Base-by-base conservation (phyloP, 768 basidiomycete genomes). In the Ramaria sp. region DNA sequence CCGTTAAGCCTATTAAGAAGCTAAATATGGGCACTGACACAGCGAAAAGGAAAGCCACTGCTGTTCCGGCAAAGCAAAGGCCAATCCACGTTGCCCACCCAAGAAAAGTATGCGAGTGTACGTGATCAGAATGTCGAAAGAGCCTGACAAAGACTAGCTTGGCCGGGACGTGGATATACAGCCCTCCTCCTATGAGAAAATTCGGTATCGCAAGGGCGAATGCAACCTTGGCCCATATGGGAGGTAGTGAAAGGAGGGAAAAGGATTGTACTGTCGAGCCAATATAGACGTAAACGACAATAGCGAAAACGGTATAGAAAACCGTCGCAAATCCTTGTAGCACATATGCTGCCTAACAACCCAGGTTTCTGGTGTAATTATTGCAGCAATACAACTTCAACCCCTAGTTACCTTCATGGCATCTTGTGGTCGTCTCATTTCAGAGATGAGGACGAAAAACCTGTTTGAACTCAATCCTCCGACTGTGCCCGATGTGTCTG, bases 401-500 rank as follows among this genome's bases (percentile, higher is more conserved):
- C 24, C 5, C 16, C 15, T 34, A 24, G 55, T 50, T 53, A 77
- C 77, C 70, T 79, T 79, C 74, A 78, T 79, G 5, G 77, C 76
- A 58, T 79, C 77, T 57, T 72, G 61, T 1, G 78, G 77, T 25
- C 59, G 61, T 20, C 63, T 65, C 78, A 79, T 78, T 60, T 80
- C 78, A 13, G 78, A 78, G 28, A 78, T 77, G n/a, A 78, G 61
- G 38, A 79, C 73, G 58, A 79, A 79, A 61, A 79, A 78, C 73
- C 76, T 77, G 39, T 25, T 28, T n/a, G 1, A 47, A n/a, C 36
- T 41, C 59, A 56, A 48, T 12, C 36, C 34, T 25, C n/a, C 34
- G 48, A 38, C 39, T 34, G 13, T 20, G 24, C 30, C 16, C 22
- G 8, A 42, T 18, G 18, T 25, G 38, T 52, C 24, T 28, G n/a